Evolutionary conservation across 1,284 basidiomycete genomes (phyloP), one percentile per base, ranked within the genome.

Genomic region (Polyporus tsugae): DNA sequence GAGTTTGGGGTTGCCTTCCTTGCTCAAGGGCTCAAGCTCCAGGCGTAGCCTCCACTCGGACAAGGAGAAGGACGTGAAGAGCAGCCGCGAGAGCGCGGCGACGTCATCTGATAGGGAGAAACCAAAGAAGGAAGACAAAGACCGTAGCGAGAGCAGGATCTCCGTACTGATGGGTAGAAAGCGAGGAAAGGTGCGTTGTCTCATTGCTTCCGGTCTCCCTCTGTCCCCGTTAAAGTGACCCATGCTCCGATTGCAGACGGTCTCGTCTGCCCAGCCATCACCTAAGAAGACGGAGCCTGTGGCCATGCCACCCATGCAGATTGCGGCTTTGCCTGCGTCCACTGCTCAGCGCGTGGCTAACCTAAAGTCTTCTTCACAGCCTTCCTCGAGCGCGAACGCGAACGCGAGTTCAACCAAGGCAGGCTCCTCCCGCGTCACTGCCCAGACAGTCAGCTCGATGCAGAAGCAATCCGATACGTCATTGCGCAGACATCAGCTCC

Each of bases 151-250:
- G 80, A 94, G 94, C 77, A 86, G 93, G 76, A 94, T 95, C 74
- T 94, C 93, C 9, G 92, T 92, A 39, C 85, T 97, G 75, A 95
- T 96, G 84, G 93, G 95, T 39, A 85, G 96, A 75, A 96, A 93
- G 78, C 85, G 97, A 67, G 96, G 97, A 80, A 98, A 98, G 89
- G 96, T 97, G 77, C 78, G 83, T 76, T 62, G 58, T 60, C 58
- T 39, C 2, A 38, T 41, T 41, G 38, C 36, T 41, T 11, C n/a
- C 36, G 38, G 36, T 39, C 13, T 13, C 25, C 36, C 58, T 4
- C 29, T 38, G 36, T 39, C 15, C 58, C 38, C 58, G 58, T 60
- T 60, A 60, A 60, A 60, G 58, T 60, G 58, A 60, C 58, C 58
- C 58, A 3, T 41, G 58, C 49, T 29, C 63, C 69, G 41, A 61